Conservation (phyloP, 495 filamentous ascomycete genomes). For the Penicillium malachiteum region DNA sequence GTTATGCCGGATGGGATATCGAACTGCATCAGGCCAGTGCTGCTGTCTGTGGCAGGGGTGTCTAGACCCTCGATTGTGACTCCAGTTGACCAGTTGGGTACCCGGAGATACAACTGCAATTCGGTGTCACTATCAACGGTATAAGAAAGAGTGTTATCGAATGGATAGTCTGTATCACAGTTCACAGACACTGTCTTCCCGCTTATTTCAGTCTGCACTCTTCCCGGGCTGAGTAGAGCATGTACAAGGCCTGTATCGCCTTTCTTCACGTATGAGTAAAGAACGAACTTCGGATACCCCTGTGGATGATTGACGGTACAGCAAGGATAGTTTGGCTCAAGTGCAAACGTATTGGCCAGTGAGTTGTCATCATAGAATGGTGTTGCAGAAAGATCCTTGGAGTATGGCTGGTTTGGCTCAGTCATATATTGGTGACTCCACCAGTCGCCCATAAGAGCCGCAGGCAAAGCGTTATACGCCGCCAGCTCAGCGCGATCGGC, state of each 20-base stretch:
- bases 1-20: constrained; percentile 8
- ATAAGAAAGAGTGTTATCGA: constrained; percentile 47
- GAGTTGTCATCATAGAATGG: constrained; percentile 51
- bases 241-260: constrained; percentile 18
- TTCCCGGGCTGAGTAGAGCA: constrained; percentile 19
- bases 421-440: constrained; percentile 63
- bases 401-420: constrained; percentile 56
- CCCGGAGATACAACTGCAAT: constrained; percentile 50
- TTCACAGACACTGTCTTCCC: constrained; percentile 10
- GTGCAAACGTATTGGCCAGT: constrained; percentile 21
- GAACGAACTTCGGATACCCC: constrained; percentile 58
- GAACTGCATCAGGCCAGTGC: constrained; percentile 24
- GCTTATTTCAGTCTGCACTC: constrained; percentile 7
- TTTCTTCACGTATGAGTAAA: constrained; percentile 14
- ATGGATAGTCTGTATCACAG: constrained; percentile 47
- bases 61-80: constrained; percentile 10
- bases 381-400: constrained; percentile 38
- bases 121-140: constrained; percentile 35
- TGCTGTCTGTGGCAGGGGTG: constrained; percentile 14
- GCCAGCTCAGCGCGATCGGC: constrained; percentile 57
- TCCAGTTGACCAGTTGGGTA: constrained; percentile 47
- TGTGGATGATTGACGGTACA: constrained; percentile 66
- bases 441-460: constrained; percentile 54
- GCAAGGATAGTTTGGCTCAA: constrained; percentile 51
- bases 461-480: constrained; percentile 61